Evolutionary conservation across 225 moss, liverwort and hornwort species (phyloP).

Genomic region (Rhytidiadelphus loreus): DNA sequence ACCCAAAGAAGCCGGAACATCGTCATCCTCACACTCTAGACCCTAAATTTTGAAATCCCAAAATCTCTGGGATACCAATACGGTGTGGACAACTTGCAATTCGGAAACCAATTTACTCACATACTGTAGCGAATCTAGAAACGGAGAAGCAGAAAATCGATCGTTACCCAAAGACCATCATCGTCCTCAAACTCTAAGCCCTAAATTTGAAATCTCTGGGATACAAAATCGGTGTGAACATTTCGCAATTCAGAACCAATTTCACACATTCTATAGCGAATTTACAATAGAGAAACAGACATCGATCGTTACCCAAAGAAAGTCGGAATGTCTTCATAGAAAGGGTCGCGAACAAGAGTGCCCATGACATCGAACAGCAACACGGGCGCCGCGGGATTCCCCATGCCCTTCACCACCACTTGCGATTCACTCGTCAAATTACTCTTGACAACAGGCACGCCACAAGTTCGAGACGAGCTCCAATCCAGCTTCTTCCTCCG

Average conservation of each 20-base stretch:
- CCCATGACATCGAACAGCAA: conserved; percentile 95
- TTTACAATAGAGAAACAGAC: background rate
- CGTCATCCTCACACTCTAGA: background rate
- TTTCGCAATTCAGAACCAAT: background rate
- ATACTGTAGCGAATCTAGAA: background rate
- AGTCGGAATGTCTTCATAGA: conserved; percentile 83
- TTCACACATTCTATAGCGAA: background rate
- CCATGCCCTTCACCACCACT: background rate
- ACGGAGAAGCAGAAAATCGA: background rate
- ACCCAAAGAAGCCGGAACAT: conserved; percentile 58
- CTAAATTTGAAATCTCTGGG: background rate
- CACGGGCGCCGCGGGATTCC: conserved; percentile 19
- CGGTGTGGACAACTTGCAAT: background rate
- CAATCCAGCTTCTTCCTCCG: background rate
- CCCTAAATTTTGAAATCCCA: background rate
- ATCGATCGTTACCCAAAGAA: conserved; percentile 57
- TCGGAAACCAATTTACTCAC: background rate
- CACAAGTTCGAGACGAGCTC: background rate
- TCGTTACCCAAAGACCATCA: conserved; percentile 42
- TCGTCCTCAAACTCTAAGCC: background rate
- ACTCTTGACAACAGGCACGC: background rate
- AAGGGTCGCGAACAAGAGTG: conserved; percentile 87
- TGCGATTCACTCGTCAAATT: background rate
- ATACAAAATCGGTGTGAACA: background rate
- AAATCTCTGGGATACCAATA: background rate